A percentile compares a stretch with the other conserved stretches of the same genome.
These are phyloP conservation scores for Aspergillus latus DNA, from an alignment of 2,329 filamentous ascomycete species.

Conservation along the genomic window DNA sequence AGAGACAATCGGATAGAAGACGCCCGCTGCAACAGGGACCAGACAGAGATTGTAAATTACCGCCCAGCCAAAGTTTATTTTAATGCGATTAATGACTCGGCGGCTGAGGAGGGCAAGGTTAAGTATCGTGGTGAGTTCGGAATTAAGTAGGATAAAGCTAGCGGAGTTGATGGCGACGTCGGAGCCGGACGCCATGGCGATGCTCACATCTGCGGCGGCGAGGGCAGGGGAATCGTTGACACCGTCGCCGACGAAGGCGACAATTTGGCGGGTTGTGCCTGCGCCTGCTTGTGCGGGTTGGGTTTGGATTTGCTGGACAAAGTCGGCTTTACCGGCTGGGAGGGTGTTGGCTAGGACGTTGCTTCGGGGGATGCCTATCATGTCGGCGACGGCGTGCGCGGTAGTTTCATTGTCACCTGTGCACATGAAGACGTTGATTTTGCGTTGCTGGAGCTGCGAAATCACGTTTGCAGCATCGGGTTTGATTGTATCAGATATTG, in stretches of 20 bases:
- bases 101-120: constrained; percentile 71
- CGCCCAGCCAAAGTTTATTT: constrained; percentile 84
- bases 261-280: constrained; percentile 49
- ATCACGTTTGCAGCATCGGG: constrained; percentile 69
- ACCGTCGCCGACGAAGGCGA: constrained; percentile 84
- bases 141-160: constrained; percentile 76
- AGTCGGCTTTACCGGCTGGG: constrained; percentile 69
- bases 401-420: constrained; percentile 89
- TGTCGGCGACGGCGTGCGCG: constrained; percentile 72
- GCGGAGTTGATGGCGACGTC: constrained; percentile 81
- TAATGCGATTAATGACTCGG: constrained; percentile 73
- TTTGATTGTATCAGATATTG: constrained; percentile 78
- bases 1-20: constrained; percentile 63
- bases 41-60: constrained; percentile 76
- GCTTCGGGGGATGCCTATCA: constrained; percentile 68
- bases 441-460: constrained; percentile 60
- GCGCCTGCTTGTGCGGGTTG: constrained; percentile 1
- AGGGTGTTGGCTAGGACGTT: constrained; percentile 87
- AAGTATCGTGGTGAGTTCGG: constrained; percentile 67
- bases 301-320: constrained; percentile 41
- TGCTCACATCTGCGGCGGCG: constrained; percentile 76
- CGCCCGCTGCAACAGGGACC: constrained; percentile 78
- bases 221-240: constrained; percentile 85
- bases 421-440: constrained; percentile 83
- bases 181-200: constrained; percentile 76